phyloP scores from a whole-genome alignment of 139 green algal species.

The Chlamydomonas incerta region DNA sequence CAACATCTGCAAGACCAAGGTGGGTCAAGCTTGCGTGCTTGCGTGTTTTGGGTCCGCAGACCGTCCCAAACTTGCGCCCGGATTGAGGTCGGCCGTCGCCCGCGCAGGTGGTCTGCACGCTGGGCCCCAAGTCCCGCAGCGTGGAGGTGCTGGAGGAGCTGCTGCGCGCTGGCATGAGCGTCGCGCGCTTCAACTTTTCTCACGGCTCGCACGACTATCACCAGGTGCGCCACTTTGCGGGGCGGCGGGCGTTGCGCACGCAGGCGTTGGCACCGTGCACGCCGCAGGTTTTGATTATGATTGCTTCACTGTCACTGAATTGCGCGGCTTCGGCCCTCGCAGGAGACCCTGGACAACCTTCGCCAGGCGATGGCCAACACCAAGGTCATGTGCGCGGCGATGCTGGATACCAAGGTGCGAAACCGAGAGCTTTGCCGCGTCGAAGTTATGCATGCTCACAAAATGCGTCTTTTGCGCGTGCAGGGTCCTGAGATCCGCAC shows the following conservation, averaged over 20 bases:
- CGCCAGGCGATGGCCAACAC: constrained; percentile 88
- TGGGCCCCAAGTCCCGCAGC: constrained; percentile 85
- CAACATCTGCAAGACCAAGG: constrained; percentile 80
- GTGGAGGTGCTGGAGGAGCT: constrained; percentile 91
- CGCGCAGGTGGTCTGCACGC: constrained; percentile 94
- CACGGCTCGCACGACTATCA: constrained; percentile 97
- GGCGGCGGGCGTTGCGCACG: background rate
- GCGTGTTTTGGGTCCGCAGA: background rate
- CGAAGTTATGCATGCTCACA: background rate
- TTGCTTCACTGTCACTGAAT: background rate
- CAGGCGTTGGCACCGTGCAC: background rate
- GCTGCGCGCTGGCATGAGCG: constrained; percentile 91
- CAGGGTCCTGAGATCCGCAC: constrained; percentile 98
- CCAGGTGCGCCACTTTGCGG: constrained; percentile 64
- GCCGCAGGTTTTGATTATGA: background rate
- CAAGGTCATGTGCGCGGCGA: constrained; percentile 95
- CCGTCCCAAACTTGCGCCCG: background rate
- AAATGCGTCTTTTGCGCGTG: background rate
- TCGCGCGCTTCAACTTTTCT: constrained; percentile 98
- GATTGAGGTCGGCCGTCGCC: constrained; percentile 9
- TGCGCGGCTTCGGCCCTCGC: background rate
- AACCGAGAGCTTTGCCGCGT: background rate
- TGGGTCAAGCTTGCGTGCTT: constrained; percentile 12
- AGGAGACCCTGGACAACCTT: constrained; percentile 96
- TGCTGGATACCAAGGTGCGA: constrained; percentile 98